Conservation (phyloP, 2,329 filamentous ascomycete genomes). For the Fusarium gaditjirri region DNA sequence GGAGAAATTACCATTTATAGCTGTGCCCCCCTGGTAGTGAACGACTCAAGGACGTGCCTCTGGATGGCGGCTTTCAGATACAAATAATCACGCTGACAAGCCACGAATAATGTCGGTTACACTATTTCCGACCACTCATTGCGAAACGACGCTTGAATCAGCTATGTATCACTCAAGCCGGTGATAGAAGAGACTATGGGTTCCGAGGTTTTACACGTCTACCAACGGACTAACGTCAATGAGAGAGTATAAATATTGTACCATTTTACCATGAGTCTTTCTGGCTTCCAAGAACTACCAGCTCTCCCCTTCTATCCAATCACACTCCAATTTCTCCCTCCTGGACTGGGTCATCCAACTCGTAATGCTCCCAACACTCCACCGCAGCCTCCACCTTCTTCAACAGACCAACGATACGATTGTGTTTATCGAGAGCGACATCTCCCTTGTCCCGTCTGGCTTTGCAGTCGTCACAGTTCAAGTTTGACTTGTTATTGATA, state of each 20-base stretch:
- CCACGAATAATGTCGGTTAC: too few relatives aligned
- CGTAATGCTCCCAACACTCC: not conserved
- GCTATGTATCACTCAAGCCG: too few relatives aligned
- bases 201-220: too few relatives aligned
- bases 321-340: fast-evolving
- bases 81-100: too few relatives aligned
- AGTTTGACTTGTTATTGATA: not conserved
- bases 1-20: not conserved
- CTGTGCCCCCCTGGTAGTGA: not conserved
- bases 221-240: too few relatives aligned
- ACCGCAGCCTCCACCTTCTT: not conserved
- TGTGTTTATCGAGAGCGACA: not conserved
- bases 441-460: not conserved
- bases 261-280: too few relatives aligned
- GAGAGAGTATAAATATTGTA: too few relatives aligned
- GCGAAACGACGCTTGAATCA: too few relatives aligned
- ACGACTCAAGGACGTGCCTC: too few relatives aligned
- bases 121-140: too few relatives aligned
- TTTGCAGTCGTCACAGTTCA: fast-evolving
- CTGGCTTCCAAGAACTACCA: fast-evolving
- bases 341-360: fast-evolving
- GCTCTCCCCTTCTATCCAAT: fast-evolving
- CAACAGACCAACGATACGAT: fast-evolving
- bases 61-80: fast-evolving
- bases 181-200: too few relatives aligned